phyloP scores from a whole-genome alignment of 495 filamentous ascomycete species.

The Aspergillus haitiensis region DNA sequence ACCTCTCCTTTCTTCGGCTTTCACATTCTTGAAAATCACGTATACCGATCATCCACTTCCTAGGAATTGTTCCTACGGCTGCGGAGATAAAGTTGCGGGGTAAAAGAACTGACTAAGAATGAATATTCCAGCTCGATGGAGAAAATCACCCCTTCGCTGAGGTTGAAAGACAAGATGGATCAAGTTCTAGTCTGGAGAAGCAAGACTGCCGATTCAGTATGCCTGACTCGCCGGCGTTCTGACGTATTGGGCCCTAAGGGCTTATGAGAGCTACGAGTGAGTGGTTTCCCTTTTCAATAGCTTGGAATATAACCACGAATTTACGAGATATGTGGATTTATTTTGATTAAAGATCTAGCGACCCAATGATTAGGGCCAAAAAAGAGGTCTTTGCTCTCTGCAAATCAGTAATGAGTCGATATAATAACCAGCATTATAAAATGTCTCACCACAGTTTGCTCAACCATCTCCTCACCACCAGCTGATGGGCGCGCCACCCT shows the following conservation, averaged over 20 bases:
- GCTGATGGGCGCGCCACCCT: conserved; percentile 11
- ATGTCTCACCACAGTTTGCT: conserved; percentile 10
- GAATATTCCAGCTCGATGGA: background rate
- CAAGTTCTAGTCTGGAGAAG: background rate
- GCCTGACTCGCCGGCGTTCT: conserved; percentile 6
- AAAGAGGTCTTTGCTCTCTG: background rate
- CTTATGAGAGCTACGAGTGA: background rate
- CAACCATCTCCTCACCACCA: background rate
- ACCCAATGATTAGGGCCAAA: background rate
- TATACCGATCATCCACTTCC: conserved; percentile 8
- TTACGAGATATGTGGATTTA: background rate
- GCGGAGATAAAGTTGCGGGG: conserved; percentile 18
- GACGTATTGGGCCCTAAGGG: background rate
- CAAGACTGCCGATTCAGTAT: conserved; percentile 2
- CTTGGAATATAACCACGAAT: no score
- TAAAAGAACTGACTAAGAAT: conserved; percentile 5
- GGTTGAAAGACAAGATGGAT: background rate
- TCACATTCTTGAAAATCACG: conserved; percentile 15
- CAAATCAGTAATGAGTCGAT: background rate
- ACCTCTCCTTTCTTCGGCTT: conserved; percentile 2
- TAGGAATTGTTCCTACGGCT: conserved; percentile 1
- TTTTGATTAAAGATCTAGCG: background rate
- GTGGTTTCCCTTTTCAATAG: background rate
- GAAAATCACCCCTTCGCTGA: background rate
- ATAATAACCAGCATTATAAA: background rate